Conservation (phyloP, 208 protist genomes). For the Leishmania aethiopica region DNA sequence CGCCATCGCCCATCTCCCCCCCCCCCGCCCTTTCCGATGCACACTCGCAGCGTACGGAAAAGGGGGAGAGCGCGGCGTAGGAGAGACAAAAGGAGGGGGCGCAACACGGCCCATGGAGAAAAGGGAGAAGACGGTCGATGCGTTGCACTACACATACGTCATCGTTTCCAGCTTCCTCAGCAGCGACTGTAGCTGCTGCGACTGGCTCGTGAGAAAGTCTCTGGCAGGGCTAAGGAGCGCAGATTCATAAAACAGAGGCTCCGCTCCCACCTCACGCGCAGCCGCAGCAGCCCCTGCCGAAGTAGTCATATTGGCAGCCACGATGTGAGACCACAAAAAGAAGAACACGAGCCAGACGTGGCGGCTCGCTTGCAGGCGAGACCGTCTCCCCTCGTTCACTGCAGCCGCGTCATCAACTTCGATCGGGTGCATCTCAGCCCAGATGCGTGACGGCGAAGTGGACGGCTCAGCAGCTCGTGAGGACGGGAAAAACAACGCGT, state of each 20-base stretch:
- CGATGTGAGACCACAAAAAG: conserved; percentile 46
- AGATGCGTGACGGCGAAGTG: conserved; percentile 1
- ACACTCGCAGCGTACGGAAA: background rate
- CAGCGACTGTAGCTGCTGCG: conserved; percentile 7
- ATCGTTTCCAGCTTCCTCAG: background rate
- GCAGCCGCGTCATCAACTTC: background rate
- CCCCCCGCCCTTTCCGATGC: background rate
- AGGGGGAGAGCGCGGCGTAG: background rate
- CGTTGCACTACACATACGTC: background rate
- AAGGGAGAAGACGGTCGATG: background rate
- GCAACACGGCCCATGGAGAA: background rate
- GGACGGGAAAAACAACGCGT: conserved; percentile 16
- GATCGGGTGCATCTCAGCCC: conserved; percentile 14
- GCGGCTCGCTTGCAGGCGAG: conserved; percentile 28
- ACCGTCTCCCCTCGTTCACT: conserved; percentile 24
- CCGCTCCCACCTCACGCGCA: background rate
- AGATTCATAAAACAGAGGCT: background rate
- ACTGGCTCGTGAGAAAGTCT: conserved; percentile 10
- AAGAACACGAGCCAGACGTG: conserved; percentile 50
- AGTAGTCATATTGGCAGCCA: background rate
- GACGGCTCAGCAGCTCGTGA: background rate
- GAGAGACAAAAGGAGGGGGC: background rate
- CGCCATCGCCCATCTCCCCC: background rate
- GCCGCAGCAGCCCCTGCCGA: background rate
- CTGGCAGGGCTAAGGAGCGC: background rate